Base-by-base conservation (phyloP, 2,329 filamentous ascomycete genomes). In the Cercospora sesami region DNA sequence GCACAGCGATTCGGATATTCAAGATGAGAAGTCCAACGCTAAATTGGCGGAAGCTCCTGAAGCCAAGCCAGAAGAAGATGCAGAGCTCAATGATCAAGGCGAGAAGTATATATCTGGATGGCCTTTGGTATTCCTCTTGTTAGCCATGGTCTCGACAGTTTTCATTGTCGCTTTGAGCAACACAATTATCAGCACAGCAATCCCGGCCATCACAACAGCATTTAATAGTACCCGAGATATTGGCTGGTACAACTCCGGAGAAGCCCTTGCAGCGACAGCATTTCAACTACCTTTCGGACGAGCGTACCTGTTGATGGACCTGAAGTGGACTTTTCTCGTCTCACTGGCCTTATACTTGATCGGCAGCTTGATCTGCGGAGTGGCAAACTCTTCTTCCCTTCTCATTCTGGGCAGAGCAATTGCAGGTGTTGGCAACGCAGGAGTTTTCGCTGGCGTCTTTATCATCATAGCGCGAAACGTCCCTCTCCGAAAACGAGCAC, bases 351-450 rank as follows among this genome's bases (percentile, higher is more conserved):
- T 83, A 48, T 84, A 83, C 68, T 78, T 82, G 63, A 33, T 83
- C 9, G 82, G 83, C 16, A 85, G 82, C 2, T 79, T 85, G 18
- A 69, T 87, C 0, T 86, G 85, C 68, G 85, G 83, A 1, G 76
- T 80, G 3, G 82, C 84, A 3, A 73, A 78, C 3, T 80, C 77
- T 65, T 86, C 86, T 71, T 69, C 77, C 1, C 84, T 83, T 79
- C 76, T 88, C 48, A 84, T 88, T 53, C 78, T 80, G 2, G 86
- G 85, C 2, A 78, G 86, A 18, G 80, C 83, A 0, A 72, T 87
- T 9, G 83, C 86, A 68, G 86, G 86, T 7, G 76, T 84, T 14
- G 85, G 84, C 2, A 83, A 81, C n/a, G 85, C 84, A 6, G 86
- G 85, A 0, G 77, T 87, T 30, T 75, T 84, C 60, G 78, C 77